Evolutionary conservation across 371 early-diverging fungal genomes (phyloP).

Genomic region (Mycotypha africana): DNA sequence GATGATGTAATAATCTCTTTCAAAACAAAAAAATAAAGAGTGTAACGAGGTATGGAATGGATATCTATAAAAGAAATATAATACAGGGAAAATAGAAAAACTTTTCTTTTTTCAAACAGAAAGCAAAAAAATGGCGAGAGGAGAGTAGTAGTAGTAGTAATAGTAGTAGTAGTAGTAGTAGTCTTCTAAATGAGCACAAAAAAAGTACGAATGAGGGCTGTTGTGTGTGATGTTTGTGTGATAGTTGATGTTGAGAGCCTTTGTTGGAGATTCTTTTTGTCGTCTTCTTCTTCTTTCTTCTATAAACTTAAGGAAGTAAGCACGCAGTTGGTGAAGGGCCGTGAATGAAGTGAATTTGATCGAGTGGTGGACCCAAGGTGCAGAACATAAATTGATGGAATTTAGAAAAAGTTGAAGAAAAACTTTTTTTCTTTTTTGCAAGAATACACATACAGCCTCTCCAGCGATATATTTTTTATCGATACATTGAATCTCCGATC

Average conservation of each 20-base stretch:
- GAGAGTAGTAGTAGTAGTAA: too few species aligned
- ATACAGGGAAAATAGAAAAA: too few species aligned
- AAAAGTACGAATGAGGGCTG: neutral
- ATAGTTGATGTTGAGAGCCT: too few species aligned
- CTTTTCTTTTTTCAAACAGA: too few species aligned
- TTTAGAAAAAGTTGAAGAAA: slow-evolving; percentile 2
- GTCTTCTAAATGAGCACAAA: neutral
- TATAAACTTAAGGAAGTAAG: slow-evolving; percentile 9
- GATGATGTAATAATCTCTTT: neutral
- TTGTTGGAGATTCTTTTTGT: neutral
- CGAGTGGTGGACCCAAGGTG: slow-evolving; percentile 15
- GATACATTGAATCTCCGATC: too few species aligned
- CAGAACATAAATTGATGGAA: slow-evolving; percentile 21
- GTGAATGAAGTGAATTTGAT: slow-evolving; percentile 14
- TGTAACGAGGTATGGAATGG: slow-evolving; percentile 7
- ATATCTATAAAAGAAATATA: slow-evolving; percentile 2
- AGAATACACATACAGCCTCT: too few species aligned
- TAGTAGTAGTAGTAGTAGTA: neutral
- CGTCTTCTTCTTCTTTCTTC: neutral
- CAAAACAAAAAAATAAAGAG: neutral
- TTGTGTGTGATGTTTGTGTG: too few species aligned
- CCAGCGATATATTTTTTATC: too few species aligned
- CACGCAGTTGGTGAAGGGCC: slow-evolving; percentile 8
- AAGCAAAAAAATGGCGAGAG: too few species aligned
- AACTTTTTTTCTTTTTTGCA: too few species aligned